A percentile compares a stretch with the other conserved stretches of the same genome.
Evolutionary conservation across 192 early-diverging fungal species (phyloP).

Genomic region (Geranomyces michiganensis): DNA sequence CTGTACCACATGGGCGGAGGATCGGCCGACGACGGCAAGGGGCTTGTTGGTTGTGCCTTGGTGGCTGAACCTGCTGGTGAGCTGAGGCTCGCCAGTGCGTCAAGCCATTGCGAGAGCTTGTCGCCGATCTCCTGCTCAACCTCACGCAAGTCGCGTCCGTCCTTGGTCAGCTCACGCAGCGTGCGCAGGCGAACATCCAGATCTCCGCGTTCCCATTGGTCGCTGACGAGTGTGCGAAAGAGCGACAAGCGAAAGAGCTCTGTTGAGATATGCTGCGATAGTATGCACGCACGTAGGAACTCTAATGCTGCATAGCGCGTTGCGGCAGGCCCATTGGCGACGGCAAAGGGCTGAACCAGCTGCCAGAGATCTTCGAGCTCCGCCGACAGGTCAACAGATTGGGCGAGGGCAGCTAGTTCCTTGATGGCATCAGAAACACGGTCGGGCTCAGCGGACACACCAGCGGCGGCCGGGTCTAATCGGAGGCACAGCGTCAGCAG

Average conservation of each 20-base stretch:
- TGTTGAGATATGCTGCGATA: neutral
- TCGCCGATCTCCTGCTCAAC: conserved; percentile 33
- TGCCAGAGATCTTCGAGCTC: conserved; percentile 32
- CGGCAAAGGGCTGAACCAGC: conserved; percentile 17
- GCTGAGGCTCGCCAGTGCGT: neutral
- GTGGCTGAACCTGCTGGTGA: neutral
- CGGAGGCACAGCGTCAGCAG: neutral
- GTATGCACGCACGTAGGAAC: conserved; percentile 17
- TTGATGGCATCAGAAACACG: conserved; percentile 5
- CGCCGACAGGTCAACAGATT: conserved; percentile 5
- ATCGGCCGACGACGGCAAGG: neutral
- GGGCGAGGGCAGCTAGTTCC: conserved; percentile 2
- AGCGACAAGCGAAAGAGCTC: conserved; percentile 20
- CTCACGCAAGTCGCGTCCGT: conserved; percentile 38
- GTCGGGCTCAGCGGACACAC: neutral
- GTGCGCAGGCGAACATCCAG: conserved; percentile 7
- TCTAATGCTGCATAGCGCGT: neutral
- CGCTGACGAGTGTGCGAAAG: conserved; percentile 7
- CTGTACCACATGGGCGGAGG: neutral
- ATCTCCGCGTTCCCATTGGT: conserved; percentile 22
- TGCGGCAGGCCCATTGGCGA: neutral
- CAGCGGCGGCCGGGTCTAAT: neutral
- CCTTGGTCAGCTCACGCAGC: conserved; percentile 32
- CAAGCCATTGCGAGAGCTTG: conserved; percentile 9
- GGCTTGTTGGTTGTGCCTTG: neutral